Percentiles rank a stretch among this genome's conserved stretches.
Conservation (phyloP, 192 early-diverging fungal genomes). For the Entomortierella parvispora region DNA sequence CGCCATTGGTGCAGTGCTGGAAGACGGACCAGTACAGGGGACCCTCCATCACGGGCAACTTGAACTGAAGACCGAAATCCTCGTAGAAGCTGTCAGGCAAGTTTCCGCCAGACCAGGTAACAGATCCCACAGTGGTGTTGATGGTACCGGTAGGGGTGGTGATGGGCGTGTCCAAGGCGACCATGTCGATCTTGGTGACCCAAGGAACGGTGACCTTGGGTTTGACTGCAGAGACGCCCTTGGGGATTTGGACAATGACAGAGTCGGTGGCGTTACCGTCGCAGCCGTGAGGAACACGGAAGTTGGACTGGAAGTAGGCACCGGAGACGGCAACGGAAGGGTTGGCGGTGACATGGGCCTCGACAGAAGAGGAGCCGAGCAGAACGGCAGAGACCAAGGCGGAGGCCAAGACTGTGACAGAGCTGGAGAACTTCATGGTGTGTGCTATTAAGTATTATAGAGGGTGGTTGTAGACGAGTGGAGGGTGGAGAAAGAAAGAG, state of each 20-base stretch:
- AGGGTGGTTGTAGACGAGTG: constrained; percentile 1
- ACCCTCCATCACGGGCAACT: constrained; percentile 28
- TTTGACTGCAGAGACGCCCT: constrained; percentile 48
- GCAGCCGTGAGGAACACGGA: constrained; percentile 51
- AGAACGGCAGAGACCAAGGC: constrained; percentile 33
- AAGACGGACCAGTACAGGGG: constrained; percentile 44
- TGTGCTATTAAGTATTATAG: background rate
- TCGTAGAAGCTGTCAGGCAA: constrained; percentile 38
- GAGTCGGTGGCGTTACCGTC: constrained; percentile 43
- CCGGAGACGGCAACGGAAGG: constrained; percentile 31
- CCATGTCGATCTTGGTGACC: constrained; percentile 44
- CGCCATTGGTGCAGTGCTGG: constrained; percentile 47
- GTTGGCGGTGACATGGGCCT: constrained; percentile 52
- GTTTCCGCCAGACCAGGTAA: constrained; percentile 33
- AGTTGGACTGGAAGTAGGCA: constrained; percentile 47
- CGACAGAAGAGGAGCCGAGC: constrained; percentile 21
- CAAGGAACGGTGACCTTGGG: constrained; percentile 30
- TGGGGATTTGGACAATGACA: constrained; percentile 46
- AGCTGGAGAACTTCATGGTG: constrained; percentile 37
- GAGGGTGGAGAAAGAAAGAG: background rate
- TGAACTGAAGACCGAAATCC: constrained; percentile 51
- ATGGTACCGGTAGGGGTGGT: constrained; percentile 33
- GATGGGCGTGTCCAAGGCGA: constrained; percentile 37
- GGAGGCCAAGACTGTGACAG: constrained; percentile 7
- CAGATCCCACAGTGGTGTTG: constrained; percentile 44